Evolutionary conservation across 2,329 filamentous ascomycete species (phyloP), one percentile per base, ranked within the genome.

Genomic region (Dothideomycetes sp.): DNA sequence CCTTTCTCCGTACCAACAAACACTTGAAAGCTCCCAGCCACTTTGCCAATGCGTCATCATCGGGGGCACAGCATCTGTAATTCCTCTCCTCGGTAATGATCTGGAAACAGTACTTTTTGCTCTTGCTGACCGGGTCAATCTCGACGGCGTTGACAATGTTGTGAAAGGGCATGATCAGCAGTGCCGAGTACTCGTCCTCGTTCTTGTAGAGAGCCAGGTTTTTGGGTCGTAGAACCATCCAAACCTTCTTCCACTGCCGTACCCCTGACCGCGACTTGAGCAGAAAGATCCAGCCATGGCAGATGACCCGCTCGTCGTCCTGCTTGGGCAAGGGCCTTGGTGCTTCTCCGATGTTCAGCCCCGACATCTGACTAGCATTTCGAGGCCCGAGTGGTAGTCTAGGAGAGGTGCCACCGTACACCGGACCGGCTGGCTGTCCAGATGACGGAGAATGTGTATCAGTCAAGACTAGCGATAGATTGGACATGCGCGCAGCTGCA

Each of bases 11-110:
- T 30, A 78, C 74, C 31, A 91, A 63, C 42, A 89, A 63, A 56
- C 87, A 94, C 65, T 96, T 96, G 64, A 95, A 79, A 0, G 87
- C 84, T 2, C 89, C 91, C 1, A 98, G 70, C 65, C 86, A 94
- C 48, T 81, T 81, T 30, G 88, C 79, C 41, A 96, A 66, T 2
- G 73, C 70, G 52, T 95, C 86, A 58, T 98, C 91, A 52, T 85
- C 79, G 15, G 75, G 69, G 0, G 87, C 65, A 47, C 65, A 68
- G 49, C 70, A 66, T 10, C 67, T 59, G 45, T 67, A 68, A 51
- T 67, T 69, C 46, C 66, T 91, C 56, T 96, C 89, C 52, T 95
- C 89, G 27, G 83, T 84, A 53, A 98, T 94, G 52, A 96, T 74
- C 61, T 96, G 89, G 57, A 96, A 71, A 60, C 91, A 96, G 56